Evolutionary conservation across 148 eudicot species (phyloP).

Genomic region (Rhododendron ovatum): DNA sequence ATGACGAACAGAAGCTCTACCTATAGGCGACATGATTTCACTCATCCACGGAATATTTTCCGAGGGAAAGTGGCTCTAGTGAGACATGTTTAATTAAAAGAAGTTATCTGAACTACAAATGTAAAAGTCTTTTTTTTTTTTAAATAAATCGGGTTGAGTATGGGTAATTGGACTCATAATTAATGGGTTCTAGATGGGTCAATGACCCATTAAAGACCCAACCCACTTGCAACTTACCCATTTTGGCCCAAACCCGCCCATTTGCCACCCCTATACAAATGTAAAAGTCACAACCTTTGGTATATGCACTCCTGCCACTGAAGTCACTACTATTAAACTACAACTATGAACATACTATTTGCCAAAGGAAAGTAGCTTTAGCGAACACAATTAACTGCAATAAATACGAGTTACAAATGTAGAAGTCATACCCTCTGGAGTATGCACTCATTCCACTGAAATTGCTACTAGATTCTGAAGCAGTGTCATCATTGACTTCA

Average conservation of each 20-base stretch:
- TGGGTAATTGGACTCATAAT: too few relatives aligned
- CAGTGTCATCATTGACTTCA: slow-evolving; percentile 73
- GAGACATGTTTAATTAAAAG: not conserved
- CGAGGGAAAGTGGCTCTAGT: not conserved
- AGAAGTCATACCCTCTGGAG: slow-evolving; percentile 68
- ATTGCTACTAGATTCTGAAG: slow-evolving; percentile 92
- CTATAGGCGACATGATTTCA: not conserved
- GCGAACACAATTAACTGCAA: not conserved
- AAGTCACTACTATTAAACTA: slow-evolving; percentile 61
- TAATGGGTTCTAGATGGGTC: too few relatives aligned
- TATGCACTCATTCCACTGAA: slow-evolving; percentile 99
- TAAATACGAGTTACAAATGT: not conserved
- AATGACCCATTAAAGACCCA: too few relatives aligned
- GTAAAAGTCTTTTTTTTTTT: not conserved
- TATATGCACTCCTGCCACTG: slow-evolving; percentile 90
- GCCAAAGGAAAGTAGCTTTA: not conserved
- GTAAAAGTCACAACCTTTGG: slow-evolving; percentile 19
- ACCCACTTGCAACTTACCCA: too few relatives aligned
- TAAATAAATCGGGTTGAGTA: too few relatives aligned
- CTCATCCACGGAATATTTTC: not conserved
- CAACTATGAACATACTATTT: not conserved
- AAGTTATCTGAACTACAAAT: not conserved
- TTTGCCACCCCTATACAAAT: not conserved
- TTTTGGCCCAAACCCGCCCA: too few relatives aligned
- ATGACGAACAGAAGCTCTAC: not conserved